Evolutionary conservation across 208 protist species (phyloP), one percentile per base, ranked within the genome.

Genomic region (Acanthamoeba castellanii): DNA sequence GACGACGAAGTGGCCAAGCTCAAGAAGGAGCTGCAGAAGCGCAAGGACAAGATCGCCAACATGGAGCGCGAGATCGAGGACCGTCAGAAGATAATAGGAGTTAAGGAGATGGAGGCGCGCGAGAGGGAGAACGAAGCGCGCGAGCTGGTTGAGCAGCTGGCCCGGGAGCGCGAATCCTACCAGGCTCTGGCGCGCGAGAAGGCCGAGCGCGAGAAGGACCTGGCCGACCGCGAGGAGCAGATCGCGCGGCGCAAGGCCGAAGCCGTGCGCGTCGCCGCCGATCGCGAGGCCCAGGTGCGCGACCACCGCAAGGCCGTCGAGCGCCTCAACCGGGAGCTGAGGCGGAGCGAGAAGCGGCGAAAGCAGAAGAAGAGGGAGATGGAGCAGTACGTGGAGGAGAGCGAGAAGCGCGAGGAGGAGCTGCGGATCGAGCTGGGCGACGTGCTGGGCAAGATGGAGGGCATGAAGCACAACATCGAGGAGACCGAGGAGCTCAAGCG

Each of bases 351-450:
- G 61, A 91, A 91, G 85, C 3, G 61, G n/a, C 27, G 85, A 70
- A 72, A 91, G 85, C 52, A 74, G 25, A 91, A 91, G 85, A 91
- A 91, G 61, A 25, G 85, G 34, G 85, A 91, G 57, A 66, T 91
- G 37, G 61, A 91, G 85, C 85, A 91, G 61, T 91, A 74, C 34
- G 61, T 91, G 52, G 59, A 91, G 61, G 85, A 91, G 25, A 91
- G 85, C 85, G 85, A 91, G 85, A 91, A 91, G 59, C 52, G 61
- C 32, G 85, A 91, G 61, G 85, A 91, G 37, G 85, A 91, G n/a
- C 16, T 91, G n/a, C 2, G 22, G 22, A 91, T 91, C 9, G 85
- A 91, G 61, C 22, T 91, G 37, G 85, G n/a, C 59, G 61, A 74
- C 59, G 30, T 91, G 18, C 55, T 74, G 32, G 85, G 85, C 47